These are phyloP conservation scores for Citrus reticulata DNA, from an alignment of 345 rosid genomes.

Conservation along the genomic window DNA sequence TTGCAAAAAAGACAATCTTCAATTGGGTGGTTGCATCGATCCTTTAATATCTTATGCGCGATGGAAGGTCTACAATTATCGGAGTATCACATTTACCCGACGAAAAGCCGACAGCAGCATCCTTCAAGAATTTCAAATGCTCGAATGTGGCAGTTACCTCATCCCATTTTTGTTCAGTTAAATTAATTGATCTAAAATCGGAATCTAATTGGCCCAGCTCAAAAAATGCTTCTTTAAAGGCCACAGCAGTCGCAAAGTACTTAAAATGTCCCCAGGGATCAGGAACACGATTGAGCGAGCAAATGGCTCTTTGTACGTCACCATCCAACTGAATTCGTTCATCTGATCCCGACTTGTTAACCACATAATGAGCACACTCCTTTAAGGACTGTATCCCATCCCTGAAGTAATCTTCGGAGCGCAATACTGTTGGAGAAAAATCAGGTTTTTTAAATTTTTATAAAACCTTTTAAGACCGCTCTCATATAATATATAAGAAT, in stretches of 20 bases:
- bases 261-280: too few relatives aligned
- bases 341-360: background rate
- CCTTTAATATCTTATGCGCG: background rate
- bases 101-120: accelerated
- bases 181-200: background rate
- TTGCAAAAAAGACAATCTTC: background rate
- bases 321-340: background rate
- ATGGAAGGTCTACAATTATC: background rate
- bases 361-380: background rate
- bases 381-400: background rate
- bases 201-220: background rate
- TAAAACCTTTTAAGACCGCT: too few relatives aligned
- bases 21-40: background rate
- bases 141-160: too few relatives aligned
- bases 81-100: accelerated
- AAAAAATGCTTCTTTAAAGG: background rate
- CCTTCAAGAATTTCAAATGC: background rate
- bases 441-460: too few relatives aligned
- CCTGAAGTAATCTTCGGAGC: accelerated
- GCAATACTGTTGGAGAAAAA: too few relatives aligned
- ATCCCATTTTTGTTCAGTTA: background rate
- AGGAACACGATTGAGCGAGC: too few relatives aligned
- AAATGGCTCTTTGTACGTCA: too few relatives aligned
- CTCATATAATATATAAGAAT: too few relatives aligned
- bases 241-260: background rate